phyloP scores from a whole-genome alignment of 2,329 filamentous ascomycete genomes.

The Eutypa lata region DNA sequence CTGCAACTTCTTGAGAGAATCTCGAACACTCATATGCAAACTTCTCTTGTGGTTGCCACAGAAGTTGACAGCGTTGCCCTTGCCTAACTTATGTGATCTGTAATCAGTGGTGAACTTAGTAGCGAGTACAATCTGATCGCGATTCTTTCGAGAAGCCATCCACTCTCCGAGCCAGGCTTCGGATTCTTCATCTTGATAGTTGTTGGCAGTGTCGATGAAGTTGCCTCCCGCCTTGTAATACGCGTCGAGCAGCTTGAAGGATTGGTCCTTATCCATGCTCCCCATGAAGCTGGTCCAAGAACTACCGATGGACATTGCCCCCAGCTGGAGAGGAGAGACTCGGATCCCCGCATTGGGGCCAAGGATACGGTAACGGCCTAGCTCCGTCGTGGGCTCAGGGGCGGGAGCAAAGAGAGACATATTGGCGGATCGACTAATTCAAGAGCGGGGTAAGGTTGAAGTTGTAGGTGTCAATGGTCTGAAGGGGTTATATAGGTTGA shows the following conservation, averaged over 20 bases:
- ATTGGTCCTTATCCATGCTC: constrained; percentile 49
- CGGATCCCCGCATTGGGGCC: constrained; percentile 46
- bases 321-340: constrained; percentile 51
- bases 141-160: constrained; percentile 45
- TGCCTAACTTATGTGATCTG: constrained; percentile 33
- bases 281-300: constrained; percentile 46
- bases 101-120: constrained; percentile 56
- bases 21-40: constrained; percentile 50
- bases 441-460: too few relatives aligned
- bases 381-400: constrained; percentile 44
- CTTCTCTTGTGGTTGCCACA: constrained; percentile 59
- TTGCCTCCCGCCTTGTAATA: constrained; percentile 59
- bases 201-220: constrained; percentile 64
- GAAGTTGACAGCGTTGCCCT: constrained; percentile 41
- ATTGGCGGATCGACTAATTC: too few relatives aligned
- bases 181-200: constrained; percentile 56
- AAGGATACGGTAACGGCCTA: constrained; percentile 52
- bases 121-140: constrained; percentile 52
- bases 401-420: constrained; percentile 8
- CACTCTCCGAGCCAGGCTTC: constrained; percentile 58
- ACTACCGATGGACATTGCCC: constrained; percentile 51
- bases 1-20: constrained; percentile 54
- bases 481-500: too few relatives aligned
- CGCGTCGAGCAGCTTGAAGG: constrained; percentile 56
- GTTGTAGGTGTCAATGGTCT: too few relatives aligned